phyloP scores from a whole-genome alignment of 2,329 filamentous ascomycete species.

The Graphilbum sp. region DNA sequence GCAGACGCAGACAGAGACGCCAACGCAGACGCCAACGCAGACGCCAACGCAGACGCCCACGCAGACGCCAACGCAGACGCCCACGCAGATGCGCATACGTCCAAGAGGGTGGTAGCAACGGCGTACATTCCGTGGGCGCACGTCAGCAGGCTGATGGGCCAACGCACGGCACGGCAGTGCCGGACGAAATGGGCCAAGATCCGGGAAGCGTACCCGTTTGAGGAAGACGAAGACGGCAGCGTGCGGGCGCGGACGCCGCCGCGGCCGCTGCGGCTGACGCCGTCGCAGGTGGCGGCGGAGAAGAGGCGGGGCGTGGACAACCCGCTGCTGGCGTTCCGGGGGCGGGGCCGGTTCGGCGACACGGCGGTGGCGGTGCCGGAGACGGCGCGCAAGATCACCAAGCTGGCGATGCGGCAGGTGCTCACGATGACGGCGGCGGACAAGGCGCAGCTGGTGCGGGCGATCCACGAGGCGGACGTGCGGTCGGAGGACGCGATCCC shows the following conservation, averaged over 20 bases:
- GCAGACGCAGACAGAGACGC: conserved; percentile 11
- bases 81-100: conserved; percentile 9
- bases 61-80: conserved; percentile 13
- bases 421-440: conserved; percentile 25
- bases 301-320: background rate
- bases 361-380: conserved; percentile 12
- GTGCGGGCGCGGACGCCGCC: conserved; percentile 3
- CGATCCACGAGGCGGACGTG: conserved; percentile 24
- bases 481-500: conserved; percentile 28
- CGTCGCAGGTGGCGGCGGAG: conserved; percentile 4
- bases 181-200: conserved; percentile 44
- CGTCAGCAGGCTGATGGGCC: conserved; percentile 46
- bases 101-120: conserved; percentile 16
- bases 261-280: conserved; percentile 1
- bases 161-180: conserved; percentile 51
- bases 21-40: conserved; percentile 13
- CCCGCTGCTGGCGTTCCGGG: conserved; percentile 4
- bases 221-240: conserved; percentile 4
- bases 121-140: conserved; percentile 48
- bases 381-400: conserved; percentile 21
- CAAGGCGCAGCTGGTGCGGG: conserved; percentile 25
- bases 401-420: conserved; percentile 25
- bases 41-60: conserved; percentile 11
- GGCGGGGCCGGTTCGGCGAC: background rate
- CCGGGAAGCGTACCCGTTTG: conserved; percentile 8